phyloP scores from a whole-genome alignment of 208 protist species.

The Crithidia expoeki region DNA sequence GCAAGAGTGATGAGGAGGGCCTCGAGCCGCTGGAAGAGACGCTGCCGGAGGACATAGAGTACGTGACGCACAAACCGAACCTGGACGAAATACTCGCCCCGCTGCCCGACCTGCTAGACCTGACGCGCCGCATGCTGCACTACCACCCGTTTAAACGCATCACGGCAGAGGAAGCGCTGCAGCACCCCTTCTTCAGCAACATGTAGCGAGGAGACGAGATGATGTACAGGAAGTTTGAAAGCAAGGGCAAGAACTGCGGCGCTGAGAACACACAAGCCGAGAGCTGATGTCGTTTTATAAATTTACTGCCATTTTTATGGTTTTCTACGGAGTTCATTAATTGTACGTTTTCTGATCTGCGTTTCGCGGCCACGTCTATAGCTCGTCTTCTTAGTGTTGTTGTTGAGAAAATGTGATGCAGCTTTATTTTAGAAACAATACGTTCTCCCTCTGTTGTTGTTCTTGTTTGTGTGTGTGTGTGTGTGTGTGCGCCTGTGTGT shows the following conservation, averaged over 20 bases:
- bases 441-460: neutral
- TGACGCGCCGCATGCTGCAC: conserved; percentile 71
- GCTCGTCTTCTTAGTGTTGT: too few species aligned
- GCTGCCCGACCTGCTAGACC: conserved; percentile 59
- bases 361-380: too few species aligned
- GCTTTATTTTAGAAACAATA: too few species aligned
- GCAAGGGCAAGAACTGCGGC: neutral
- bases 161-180: conserved; percentile 86
- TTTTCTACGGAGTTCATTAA: too few species aligned
- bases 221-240: neutral
- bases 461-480: neutral
- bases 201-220: conserved; percentile 16
- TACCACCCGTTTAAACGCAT: conserved; percentile 91
- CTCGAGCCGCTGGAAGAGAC: conserved; percentile 41
- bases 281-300: too few species aligned
- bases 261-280: too few species aligned
- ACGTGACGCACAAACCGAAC: conserved; percentile 59
- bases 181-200: conserved; percentile 78
- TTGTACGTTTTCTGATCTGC: too few species aligned
- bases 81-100: conserved; percentile 62
- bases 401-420: too few species aligned
- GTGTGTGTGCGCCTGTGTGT: conserved; percentile 12
- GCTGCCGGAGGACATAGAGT: conserved; percentile 47
- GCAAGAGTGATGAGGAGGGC: conserved; percentile 32
- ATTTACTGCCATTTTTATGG: too few species aligned